Evolutionary conservation across 176 grass and related monocot species (phyloP).

Genomic region (Rhynchospora tenuis): DNA sequence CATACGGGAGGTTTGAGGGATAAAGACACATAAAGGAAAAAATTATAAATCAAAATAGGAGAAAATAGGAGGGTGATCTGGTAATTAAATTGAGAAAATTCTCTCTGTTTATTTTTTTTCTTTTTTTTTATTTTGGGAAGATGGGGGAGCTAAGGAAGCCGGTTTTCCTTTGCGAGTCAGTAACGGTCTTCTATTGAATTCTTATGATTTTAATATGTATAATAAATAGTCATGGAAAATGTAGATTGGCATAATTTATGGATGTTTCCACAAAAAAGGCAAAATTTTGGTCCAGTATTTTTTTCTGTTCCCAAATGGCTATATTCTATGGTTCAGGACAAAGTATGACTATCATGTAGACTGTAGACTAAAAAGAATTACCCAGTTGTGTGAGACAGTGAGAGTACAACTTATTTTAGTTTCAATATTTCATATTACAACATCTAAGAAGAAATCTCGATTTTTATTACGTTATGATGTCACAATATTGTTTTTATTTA

Average conservation of each 20-base stretch:
- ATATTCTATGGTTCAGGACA: not conserved
- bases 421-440: not conserved
- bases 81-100: not conserved
- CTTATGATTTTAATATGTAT: conserved; percentile 14
- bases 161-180: not conserved
- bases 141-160: not conserved
- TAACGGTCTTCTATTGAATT: conserved; percentile 21
- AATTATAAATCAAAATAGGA: not conserved
- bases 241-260: not conserved
- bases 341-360: conserved; percentile 5
- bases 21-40: conserved; percentile 54
- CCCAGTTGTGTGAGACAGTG: not conserved
- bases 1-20: conserved; percentile 56
- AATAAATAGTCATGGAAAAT: not conserved
- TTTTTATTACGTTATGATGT: not conserved
- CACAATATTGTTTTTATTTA: not conserved
- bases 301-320: not conserved
- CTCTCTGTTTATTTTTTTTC: not conserved
- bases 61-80: not conserved
- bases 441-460: not conserved
- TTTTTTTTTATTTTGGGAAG: not conserved
- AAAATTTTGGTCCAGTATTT: not conserved
- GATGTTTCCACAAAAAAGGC: not conserved
- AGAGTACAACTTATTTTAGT: not conserved
- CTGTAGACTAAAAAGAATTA: not conserved